Conservation (phyloP, 2,329 filamentous ascomycete genomes). For the Paraphaeosphaeria sporulosa region DNA sequence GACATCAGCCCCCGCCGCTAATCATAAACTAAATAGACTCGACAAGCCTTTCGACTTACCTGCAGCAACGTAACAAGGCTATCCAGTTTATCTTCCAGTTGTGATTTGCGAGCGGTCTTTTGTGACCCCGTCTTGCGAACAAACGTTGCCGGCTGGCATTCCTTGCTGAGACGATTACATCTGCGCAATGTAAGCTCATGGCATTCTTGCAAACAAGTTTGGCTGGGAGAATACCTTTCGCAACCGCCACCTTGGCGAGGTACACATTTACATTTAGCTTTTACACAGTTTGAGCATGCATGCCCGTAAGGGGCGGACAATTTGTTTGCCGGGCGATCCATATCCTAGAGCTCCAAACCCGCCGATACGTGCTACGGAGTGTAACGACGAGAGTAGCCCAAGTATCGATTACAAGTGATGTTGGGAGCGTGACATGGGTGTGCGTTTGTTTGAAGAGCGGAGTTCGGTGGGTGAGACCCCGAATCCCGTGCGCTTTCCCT, state of each 20-base stretch:
- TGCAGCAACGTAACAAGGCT: slow-evolving; percentile 38
- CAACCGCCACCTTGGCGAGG: slow-evolving; percentile 15
- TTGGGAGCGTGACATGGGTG: not conserved
- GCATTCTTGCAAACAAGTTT: not conserved
- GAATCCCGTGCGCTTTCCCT: not conserved
- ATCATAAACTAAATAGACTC: not conserved
- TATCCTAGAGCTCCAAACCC: not conserved
- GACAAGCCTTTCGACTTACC: slow-evolving; percentile 10
- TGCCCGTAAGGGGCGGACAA: slow-evolving; percentile 21
- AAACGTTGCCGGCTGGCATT: slow-evolving; percentile 22
- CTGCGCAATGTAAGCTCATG: slow-evolving; percentile 14
- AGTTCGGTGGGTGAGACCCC: not conserved
- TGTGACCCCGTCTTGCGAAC: slow-evolving; percentile 20
- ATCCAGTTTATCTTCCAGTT: slow-evolving; percentile 43
- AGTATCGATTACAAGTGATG: not conserved
- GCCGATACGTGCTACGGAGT: not conserved
- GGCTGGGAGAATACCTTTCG: slow-evolving; percentile 17
- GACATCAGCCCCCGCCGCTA: not conserved
- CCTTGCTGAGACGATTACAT: slow-evolving; percentile 29
- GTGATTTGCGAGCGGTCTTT: slow-evolving; percentile 21
- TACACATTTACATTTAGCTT: slow-evolving; percentile 22
- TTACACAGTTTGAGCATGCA: slow-evolving; percentile 23
- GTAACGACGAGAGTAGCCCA: no score
- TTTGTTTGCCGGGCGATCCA: not conserved
- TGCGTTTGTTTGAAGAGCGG: not conserved